phyloP scores from a whole-genome alignment of 2,329 filamentous ascomycete species.

The Zymoseptoria ardabiliae region DNA sequence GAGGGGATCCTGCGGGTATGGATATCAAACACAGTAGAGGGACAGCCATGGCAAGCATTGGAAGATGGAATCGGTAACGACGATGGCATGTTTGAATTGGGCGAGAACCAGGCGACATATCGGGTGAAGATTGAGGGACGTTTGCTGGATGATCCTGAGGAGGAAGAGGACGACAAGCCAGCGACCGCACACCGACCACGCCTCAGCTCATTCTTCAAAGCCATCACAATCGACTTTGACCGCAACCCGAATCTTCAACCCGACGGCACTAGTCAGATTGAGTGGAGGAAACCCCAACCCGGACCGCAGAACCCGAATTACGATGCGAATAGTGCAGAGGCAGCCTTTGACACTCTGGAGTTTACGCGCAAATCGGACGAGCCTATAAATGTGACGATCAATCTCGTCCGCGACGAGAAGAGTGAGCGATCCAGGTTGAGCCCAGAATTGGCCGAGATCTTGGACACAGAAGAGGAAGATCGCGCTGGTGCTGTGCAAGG shows the following conservation, averaged over 20 bases:
- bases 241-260: conserved; percentile 57
- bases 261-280: conserved; percentile 56
- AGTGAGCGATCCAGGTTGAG: conserved; percentile 79
- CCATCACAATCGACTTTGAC: conserved; percentile 59
- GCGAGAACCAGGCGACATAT: conserved; percentile 71
- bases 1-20: conserved; percentile 83
- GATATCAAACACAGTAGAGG: conserved; percentile 90
- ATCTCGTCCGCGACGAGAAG: conserved; percentile 73
- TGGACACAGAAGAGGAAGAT: conserved; percentile 82
- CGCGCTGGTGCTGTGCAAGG: conserved; percentile 82
- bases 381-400: conserved; percentile 85
- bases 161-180: conserved; percentile 43
- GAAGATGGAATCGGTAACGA: conserved; percentile 43
- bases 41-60: conserved; percentile 83
- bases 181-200: conserved; percentile 45
- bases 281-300: conserved; percentile 75
- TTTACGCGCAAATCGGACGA: conserved; percentile 91
- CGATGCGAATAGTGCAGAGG: conserved; percentile 52
- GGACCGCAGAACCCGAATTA: conserved; percentile 32
- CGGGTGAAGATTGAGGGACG: conserved; percentile 87
- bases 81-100: conserved; percentile 70
- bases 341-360: conserved; percentile 82
- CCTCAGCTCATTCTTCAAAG: conserved; percentile 75
- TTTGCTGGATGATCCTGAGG: conserved; percentile 55
- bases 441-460: conserved; percentile 69